Percentiles rank a stretch among this genome's conserved stretches.
Evolutionary conservation across 2,329 filamentous ascomycete genomes (phyloP).

Genomic region (Claviceps paspali): DNA sequence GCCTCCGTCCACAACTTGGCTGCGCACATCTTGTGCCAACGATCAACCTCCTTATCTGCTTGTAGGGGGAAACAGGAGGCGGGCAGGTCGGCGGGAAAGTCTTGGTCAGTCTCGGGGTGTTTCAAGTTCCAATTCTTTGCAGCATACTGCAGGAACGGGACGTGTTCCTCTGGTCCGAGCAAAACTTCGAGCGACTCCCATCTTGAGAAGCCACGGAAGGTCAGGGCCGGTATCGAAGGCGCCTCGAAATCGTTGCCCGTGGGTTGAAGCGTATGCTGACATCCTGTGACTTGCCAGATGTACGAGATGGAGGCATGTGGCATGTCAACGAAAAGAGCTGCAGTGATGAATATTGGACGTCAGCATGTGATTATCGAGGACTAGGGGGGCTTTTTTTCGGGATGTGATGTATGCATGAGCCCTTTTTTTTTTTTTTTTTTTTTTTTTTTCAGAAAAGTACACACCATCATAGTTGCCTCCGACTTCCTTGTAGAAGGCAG

Average conservation of each 20-base stretch:
- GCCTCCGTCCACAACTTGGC: slow-evolving; percentile 52
- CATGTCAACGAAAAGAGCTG: slow-evolving; percentile 62
- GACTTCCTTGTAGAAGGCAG: slow-evolving; percentile 61
- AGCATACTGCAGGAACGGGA: slow-evolving; percentile 66
- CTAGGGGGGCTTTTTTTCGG: too few relatives aligned
- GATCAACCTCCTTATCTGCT: slow-evolving; percentile 65
- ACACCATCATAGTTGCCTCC: slow-evolving; percentile 60
- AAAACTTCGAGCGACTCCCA: slow-evolving; percentile 91
- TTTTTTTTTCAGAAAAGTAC: slow-evolving; percentile 8
- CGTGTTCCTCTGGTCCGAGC: slow-evolving; percentile 76
- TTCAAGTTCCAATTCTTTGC: slow-evolving; percentile 62
- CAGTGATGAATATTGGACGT: slow-evolving; percentile 1
- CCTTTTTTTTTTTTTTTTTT: not conserved
- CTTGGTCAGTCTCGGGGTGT: slow-evolving; percentile 57
- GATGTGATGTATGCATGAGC: not conserved
- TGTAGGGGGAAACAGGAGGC: slow-evolving; percentile 50
- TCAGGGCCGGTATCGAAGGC: slow-evolving; percentile 71
- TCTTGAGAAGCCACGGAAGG: slow-evolving; percentile 69
- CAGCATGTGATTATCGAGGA: too few relatives aligned
- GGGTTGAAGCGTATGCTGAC: slow-evolving; percentile 74
- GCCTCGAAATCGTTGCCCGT: slow-evolving; percentile 55
- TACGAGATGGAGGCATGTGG: slow-evolving; percentile 65
- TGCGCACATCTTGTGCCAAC: slow-evolving; percentile 72
- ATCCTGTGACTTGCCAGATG: slow-evolving; percentile 84
- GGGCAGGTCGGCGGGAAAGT: slow-evolving; percentile 46